These are phyloP conservation scores for Fusarium beomiforme DNA, from an alignment of 2,329 filamentous ascomycete species.

Conservation along the genomic window DNA sequence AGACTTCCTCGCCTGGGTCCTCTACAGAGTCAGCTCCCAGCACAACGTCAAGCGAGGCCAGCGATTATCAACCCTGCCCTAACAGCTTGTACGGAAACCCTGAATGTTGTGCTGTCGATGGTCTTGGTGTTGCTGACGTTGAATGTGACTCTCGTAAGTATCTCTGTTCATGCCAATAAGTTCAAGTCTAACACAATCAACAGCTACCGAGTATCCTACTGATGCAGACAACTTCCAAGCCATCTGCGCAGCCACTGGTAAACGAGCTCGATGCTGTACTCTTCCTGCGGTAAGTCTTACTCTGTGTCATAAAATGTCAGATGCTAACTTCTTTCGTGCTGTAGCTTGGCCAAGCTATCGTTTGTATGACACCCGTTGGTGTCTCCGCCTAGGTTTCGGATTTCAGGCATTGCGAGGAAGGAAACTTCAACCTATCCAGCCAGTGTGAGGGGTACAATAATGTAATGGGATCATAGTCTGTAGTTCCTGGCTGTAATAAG, in stretches of 20 bases:
- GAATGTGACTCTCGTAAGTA: background rate
- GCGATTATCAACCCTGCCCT: background rate
- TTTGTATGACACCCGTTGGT: background rate
- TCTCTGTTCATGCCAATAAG: fast-evolving
- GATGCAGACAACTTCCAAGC: background rate
- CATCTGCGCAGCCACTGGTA: background rate
- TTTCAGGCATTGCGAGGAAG: too few species aligned
- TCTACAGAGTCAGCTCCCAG: background rate
- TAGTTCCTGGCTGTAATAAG: too few species aligned
- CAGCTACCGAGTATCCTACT: background rate
- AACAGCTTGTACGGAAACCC: background rate
- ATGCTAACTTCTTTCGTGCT: background rate
- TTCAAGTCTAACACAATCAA: background rate
- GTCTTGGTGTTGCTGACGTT: background rate
- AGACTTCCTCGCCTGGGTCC: background rate
- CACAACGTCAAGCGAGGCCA: background rate
- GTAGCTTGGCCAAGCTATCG: background rate
- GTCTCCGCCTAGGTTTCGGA: background rate
- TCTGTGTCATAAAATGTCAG: fast-evolving
- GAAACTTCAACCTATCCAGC: too few species aligned
- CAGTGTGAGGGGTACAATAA: too few species aligned
- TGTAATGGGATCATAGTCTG: too few species aligned
- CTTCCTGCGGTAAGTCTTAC: background rate
- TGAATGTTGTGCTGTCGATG: background rate
- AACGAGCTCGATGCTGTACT: background rate